These are phyloP conservation scores for Phylloporus arenicola DNA, from an alignment of 768 basidiomycete species.

Conservation along the genomic window DNA sequence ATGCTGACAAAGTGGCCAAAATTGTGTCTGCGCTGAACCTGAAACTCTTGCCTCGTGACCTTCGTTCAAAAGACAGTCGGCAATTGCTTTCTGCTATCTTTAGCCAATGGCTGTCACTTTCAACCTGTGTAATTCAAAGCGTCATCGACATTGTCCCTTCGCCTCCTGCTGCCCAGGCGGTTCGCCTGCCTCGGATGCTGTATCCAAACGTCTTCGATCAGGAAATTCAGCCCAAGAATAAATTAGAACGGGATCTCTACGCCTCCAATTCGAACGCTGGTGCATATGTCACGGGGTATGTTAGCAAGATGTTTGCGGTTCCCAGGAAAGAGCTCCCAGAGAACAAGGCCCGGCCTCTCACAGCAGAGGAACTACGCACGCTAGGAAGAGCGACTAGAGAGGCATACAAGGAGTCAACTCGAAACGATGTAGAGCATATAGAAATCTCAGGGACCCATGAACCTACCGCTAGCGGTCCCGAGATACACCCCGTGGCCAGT, in stretches of 20 bases:
- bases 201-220: slow-evolving; percentile 70
- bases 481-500: not conserved
- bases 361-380: slow-evolving; percentile 77
- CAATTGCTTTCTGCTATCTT: slow-evolving; percentile 82
- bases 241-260: slow-evolving; percentile 81
- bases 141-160: slow-evolving; percentile 93
- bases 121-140: slow-evolving; percentile 86
- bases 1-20: slow-evolving; percentile 83
- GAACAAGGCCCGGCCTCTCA: slow-evolving; percentile 69
- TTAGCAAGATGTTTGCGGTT: slow-evolving; percentile 98
- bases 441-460: slow-evolving; percentile 4
- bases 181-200: slow-evolving; percentile 86
- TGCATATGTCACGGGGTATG: slow-evolving; percentile 74
- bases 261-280: slow-evolving; percentile 52
- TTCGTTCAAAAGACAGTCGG: slow-evolving; percentile 86
- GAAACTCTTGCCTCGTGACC: slow-evolving; percentile 81
- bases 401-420: slow-evolving; percentile 30
- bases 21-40: slow-evolving; percentile 79
- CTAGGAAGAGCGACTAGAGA: slow-evolving; percentile 54
- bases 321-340: slow-evolving; percentile 77
- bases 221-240: slow-evolving; percentile 59
- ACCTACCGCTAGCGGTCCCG: not conserved
- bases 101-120: slow-evolving; percentile 93
- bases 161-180: slow-evolving; percentile 74
- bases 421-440: slow-evolving; percentile 18